Conservation (phyloP, 208 protist genomes). For the Trypanosoma vivax region DNA sequence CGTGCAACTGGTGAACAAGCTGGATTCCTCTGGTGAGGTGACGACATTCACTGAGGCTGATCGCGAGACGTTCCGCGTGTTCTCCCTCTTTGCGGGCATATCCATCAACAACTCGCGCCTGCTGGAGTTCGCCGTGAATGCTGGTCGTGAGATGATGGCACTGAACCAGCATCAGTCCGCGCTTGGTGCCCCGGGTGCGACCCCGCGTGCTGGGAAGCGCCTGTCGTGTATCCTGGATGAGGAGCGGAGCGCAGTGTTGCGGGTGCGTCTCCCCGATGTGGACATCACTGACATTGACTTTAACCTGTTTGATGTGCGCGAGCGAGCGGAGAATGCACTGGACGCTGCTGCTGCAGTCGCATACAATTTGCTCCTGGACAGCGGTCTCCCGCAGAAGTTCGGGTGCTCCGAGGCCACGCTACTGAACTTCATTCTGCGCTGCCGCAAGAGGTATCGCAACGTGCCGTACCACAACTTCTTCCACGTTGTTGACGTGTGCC, state of each 20-base stretch:
- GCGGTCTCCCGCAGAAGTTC: conserved; percentile 72
- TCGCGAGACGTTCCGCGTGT: conserved; percentile 62
- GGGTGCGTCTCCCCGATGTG: conserved; percentile 30
- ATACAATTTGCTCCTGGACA: conserved; percentile 43
- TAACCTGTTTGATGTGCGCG: conserved; percentile 59
- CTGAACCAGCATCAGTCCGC: conserved; percentile 37
- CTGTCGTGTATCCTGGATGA: conserved; percentile 27
- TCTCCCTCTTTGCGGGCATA: conserved; percentile 78
- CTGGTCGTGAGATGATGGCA: conserved; percentile 64
- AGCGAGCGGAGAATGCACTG: conserved; percentile 32
- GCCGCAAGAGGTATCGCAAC: conserved; percentile 69
- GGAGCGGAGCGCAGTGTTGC: conserved; percentile 31
- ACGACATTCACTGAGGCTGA: conserved; percentile 41
- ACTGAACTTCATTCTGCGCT: conserved; percentile 75
- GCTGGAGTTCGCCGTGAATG: conserved; percentile 71
- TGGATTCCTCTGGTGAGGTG: conserved; percentile 42
- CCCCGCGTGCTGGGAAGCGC: conserved; percentile 6
- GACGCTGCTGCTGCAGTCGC: conserved; percentile 44
- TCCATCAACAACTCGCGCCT: conserved; percentile 83
- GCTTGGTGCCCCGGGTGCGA: background rate
- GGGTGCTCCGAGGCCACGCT: conserved; percentile 58
- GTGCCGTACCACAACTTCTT: conserved; percentile 89
- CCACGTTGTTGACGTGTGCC: conserved; percentile 79
- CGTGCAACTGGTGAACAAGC: conserved; percentile 84
- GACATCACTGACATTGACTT: conserved; percentile 61